phyloP scores from a whole-genome alignment of 1,284 basidiomycete species.

The Ustilago curta region DNA sequence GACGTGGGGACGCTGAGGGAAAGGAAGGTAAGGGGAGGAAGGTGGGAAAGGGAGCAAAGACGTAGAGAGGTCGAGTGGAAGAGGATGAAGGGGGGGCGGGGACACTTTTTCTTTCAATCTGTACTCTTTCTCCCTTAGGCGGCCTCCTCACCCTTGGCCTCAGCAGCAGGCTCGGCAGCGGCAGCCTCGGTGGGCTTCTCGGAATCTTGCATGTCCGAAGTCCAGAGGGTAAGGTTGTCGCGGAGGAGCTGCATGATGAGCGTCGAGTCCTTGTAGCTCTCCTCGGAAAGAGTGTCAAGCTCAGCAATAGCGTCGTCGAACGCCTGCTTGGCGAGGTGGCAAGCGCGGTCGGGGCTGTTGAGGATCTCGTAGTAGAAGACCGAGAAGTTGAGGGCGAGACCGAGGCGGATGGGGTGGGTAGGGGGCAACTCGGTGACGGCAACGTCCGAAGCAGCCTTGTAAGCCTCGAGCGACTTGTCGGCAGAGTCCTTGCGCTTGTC shows the following conservation, averaged over 20 bases:
- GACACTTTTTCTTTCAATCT: slow-evolving; percentile 44
- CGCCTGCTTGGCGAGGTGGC: slow-evolving; percentile 99
- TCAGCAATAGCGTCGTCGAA: slow-evolving; percentile 99
- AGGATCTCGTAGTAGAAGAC: slow-evolving; percentile 99
- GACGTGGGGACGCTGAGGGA: slow-evolving; percentile 36
- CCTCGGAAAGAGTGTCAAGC: slow-evolving; percentile 98
- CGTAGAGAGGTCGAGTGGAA: too few species aligned
- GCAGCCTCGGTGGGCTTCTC: slow-evolving; percentile 69
- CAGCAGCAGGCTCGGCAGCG: slow-evolving; percentile 61
- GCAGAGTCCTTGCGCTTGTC: slow-evolving; percentile 98
- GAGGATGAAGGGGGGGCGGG: slow-evolving; percentile 15
- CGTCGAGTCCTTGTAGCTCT: slow-evolving; percentile 92
- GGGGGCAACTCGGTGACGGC: slow-evolving; percentile 97
- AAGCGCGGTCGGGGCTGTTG: slow-evolving; percentile 98
- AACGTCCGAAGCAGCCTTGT: slow-evolving; percentile 99
- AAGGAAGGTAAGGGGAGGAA: slow-evolving; percentile 3
- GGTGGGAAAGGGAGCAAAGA: slow-evolving; percentile 11
- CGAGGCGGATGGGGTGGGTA: slow-evolving; percentile 98
- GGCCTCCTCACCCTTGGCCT: slow-evolving; percentile 68
- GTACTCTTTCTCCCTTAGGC: slow-evolving; percentile 53
- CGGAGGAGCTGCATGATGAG: slow-evolving; percentile 99
- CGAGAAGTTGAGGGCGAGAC: slow-evolving; percentile 99
- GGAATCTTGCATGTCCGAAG: slow-evolving; percentile 84
- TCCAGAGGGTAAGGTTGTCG: slow-evolving; percentile 96
- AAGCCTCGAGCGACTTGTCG: slow-evolving; percentile 98